A percentile compares a stretch with the other conserved stretches of the same genome.
These are phyloP conservation scores for Exophiala mesophila DNA, from an alignment of 2,329 filamentous ascomycete species.

Conservation along the genomic window DNA sequence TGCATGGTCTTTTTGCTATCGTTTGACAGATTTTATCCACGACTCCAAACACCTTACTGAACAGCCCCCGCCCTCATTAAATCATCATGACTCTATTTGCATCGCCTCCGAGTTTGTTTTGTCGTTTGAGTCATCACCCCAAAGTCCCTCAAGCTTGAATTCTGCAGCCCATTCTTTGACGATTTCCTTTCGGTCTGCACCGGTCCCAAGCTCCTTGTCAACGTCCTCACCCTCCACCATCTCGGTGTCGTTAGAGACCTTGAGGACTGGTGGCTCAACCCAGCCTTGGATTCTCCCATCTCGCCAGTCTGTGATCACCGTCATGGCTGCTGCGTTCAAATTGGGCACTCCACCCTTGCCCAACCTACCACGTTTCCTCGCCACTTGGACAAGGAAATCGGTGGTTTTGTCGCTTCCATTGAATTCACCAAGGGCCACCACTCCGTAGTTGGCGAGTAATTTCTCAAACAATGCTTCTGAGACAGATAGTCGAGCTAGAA, in stretches of 20 bases:
- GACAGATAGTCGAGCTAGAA: conserved; percentile 73
- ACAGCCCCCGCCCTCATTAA: conserved; percentile 5
- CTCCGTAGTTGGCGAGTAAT: conserved; percentile 75
- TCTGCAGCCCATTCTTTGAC: conserved; percentile 90
- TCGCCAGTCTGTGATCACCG: conserved; percentile 93
- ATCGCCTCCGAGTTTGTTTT: conserved; percentile 13
- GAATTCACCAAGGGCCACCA: conserved; percentile 67
- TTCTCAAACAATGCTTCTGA: conserved; percentile 71
- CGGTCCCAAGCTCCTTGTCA: conserved; percentile 44
- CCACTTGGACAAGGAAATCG: conserved; percentile 92
- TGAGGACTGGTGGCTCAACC: conserved; percentile 69
- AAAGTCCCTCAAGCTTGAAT: conserved; percentile 90
- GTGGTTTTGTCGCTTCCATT: conserved; percentile 70
- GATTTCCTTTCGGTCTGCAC: conserved; percentile 72
- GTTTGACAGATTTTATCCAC: neutral
- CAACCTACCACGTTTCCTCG: conserved; percentile 82
- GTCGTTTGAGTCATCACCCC: conserved; percentile 58
- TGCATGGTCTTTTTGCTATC: too few relatives aligned
- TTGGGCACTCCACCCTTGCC: conserved; percentile 90
- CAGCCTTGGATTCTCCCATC: conserved; percentile 93
- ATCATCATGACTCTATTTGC: conserved; percentile 32
- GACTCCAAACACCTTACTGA: conserved; percentile 1
- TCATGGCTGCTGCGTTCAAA: conserved; percentile 78
- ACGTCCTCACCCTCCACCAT: conserved; percentile 35
- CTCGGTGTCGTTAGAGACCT: conserved; percentile 45